A percentile compares a stretch with the other conserved stretches of the same genome.
Conservation (phyloP, 495 filamentous ascomycete genomes). For the Coniosporium apollinis region DNA sequence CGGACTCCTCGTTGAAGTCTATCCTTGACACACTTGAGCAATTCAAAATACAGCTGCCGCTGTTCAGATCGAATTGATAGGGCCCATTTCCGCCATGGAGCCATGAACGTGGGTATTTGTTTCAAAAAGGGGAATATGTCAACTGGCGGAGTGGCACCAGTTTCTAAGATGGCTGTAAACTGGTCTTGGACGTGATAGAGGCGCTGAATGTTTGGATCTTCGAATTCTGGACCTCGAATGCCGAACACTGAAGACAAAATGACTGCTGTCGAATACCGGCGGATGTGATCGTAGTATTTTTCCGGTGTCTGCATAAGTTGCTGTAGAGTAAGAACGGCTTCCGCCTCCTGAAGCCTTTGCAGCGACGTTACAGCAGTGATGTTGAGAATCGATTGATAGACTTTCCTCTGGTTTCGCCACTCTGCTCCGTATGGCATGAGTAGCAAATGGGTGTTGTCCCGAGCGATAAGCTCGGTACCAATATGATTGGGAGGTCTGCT, state of each 20-base stretch:
- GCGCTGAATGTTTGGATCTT: slow-evolving; percentile 21
- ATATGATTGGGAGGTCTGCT: slow-evolving; percentile 31
- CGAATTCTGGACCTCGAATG: slow-evolving; percentile 22
- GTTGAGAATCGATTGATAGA: slow-evolving; percentile 27
- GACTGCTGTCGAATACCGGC: slow-evolving; percentile 22
- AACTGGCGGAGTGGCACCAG: slow-evolving; percentile 34
- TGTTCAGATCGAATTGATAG: too few species aligned
- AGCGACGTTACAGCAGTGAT: slow-evolving; percentile 28
- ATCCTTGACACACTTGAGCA: slow-evolving; percentile 6
- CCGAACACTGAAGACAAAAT: slow-evolving; percentile 25
- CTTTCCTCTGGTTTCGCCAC: slow-evolving; percentile 27
- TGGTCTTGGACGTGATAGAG: slow-evolving; percentile 22
- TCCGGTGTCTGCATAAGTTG: slow-evolving; percentile 27
- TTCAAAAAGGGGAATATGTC: slow-evolving; percentile 31
- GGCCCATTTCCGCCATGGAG: too few species aligned
- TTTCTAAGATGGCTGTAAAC: slow-evolving; percentile 22
- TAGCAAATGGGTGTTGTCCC: slow-evolving; percentile 27
- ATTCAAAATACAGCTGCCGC: slow-evolving; percentile 25
- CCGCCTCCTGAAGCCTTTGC: slow-evolving; percentile 28
- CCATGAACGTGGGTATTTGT: too few species aligned
- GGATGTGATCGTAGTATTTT: slow-evolving; percentile 29
- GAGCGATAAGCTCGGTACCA: slow-evolving; percentile 23
- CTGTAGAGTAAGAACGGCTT: slow-evolving; percentile 28
- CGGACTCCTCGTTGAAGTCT: slow-evolving; percentile 7
- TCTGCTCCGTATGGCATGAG: slow-evolving; percentile 26